Evolutionary conservation across 352 stramenopile genomes (phyloP).

Genomic region (Globisporangium lucens): DNA sequence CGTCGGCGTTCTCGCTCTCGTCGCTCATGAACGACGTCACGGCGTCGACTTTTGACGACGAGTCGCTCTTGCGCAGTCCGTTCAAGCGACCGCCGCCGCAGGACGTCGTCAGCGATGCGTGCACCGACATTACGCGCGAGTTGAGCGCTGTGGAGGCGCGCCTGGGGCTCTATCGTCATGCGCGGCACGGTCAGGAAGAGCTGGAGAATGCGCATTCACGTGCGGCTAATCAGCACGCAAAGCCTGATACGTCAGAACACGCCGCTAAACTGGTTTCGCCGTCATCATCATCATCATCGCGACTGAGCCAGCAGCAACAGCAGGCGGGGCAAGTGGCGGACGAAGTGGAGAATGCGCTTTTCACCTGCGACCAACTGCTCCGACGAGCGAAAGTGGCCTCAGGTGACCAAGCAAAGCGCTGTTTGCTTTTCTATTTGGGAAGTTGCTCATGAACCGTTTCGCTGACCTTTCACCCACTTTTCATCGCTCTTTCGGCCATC

Average conservation of each 20-base stretch:
- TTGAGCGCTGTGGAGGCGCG: slow-evolving; percentile 36
- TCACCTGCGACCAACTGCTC: slow-evolving; percentile 52
- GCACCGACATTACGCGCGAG: slow-evolving; percentile 40
- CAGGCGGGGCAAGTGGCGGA: slow-evolving; percentile 41
- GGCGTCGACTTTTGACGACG: slow-evolving; percentile 4
- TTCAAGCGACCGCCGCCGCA: neutral
- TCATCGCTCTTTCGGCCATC: neutral
- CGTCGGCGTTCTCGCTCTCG: slow-evolving; percentile 21
- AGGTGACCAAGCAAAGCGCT: neutral
- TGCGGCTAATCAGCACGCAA: neutral
- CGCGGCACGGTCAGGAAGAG: neutral
- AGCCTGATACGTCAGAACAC: neutral
- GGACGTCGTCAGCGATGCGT: slow-evolving; percentile 29
- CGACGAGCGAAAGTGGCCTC: slow-evolving; percentile 12
- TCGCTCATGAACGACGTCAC: slow-evolving; percentile 15
- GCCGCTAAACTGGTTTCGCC: neutral
- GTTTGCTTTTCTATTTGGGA: slow-evolving; percentile 1
- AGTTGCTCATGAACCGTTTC: slow-evolving; percentile 1
- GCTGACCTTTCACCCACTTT: neutral
- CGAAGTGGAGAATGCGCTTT: slow-evolving; percentile 51
- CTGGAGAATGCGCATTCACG: neutral
- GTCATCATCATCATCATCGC: slow-evolving; percentile 9
- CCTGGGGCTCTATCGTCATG: slow-evolving; percentile 24
- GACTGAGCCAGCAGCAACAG: slow-evolving; percentile 24
- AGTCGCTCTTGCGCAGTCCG: neutral